These are phyloP conservation scores for Mortierella sp. DNA, from an alignment of 371 early-diverging fungal species.

Conservation along the genomic window DNA sequence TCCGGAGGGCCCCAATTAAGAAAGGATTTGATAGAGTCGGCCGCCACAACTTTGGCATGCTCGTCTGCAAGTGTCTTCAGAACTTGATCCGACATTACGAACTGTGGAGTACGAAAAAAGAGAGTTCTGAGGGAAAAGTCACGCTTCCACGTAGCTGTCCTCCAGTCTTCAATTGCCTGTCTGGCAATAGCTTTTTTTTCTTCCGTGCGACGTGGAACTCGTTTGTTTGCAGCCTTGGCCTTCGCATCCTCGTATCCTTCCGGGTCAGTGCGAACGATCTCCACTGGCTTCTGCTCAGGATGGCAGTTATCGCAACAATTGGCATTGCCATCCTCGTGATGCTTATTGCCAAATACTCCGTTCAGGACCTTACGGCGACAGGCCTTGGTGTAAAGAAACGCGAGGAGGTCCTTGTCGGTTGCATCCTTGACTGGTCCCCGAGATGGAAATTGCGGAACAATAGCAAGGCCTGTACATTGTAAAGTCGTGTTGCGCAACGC, in stretches of 20 bases:
- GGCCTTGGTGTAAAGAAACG: background rate
- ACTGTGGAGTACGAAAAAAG: background rate
- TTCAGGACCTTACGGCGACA: background rate
- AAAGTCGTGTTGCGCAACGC: background rate
- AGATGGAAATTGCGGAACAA: background rate
- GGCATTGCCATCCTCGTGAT: background rate
- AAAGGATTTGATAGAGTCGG: background rate
- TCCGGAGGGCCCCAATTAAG: background rate
- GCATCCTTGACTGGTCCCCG: background rate
- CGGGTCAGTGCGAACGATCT: background rate
- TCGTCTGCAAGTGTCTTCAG: background rate
- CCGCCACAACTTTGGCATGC: background rate
- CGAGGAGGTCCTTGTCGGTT: background rate
- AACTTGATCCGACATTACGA: background rate
- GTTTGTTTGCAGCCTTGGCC: background rate
- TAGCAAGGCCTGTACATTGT: background rate
- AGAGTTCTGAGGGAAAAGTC: background rate
- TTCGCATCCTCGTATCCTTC: background rate
- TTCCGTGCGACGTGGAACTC: background rate
- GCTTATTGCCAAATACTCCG: background rate
- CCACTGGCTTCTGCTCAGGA: background rate
- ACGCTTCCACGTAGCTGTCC: background rate
- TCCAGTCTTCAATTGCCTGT: background rate
- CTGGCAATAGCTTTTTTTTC: background rate
- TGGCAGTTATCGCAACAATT: slow-evolving; percentile 12